Conservation (phyloP, 176 grass and related monocot genomes). For the Pharus latifolius region DNA sequence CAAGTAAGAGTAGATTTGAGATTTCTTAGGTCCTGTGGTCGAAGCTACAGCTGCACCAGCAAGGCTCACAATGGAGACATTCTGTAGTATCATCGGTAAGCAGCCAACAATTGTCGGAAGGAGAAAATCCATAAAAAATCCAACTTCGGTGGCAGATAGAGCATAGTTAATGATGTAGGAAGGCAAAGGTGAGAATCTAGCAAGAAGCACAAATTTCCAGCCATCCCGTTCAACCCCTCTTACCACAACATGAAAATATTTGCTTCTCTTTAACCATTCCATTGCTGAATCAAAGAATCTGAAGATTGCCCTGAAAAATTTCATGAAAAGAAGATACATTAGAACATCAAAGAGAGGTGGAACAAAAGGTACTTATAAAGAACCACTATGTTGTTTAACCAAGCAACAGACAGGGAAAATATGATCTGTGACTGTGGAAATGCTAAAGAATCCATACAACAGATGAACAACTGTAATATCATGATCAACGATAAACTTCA, state of each 20-base stretch:
- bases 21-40: slow-evolving; percentile 57
- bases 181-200: slow-evolving; percentile 85
- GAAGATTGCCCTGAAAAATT: slow-evolving; percentile 63
- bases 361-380: not conserved
- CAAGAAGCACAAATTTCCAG: slow-evolving; percentile 93
- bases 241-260: slow-evolving; percentile 75
- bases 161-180: slow-evolving; percentile 94
- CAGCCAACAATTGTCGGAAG: slow-evolving; percentile 84
- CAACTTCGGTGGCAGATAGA: slow-evolving; percentile 72
- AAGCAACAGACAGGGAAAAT: not conserved
- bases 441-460: too few relatives aligned
- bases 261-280: slow-evolving; percentile 67
- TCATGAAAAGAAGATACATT: not conserved
- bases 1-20: slow-evolving; percentile 53
- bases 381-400: not conserved
- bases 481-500: too few relatives aligned
- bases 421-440: not conserved
- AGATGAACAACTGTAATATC: too few relatives aligned
- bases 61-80: slow-evolving; percentile 85
- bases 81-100: slow-evolving; percentile 96
- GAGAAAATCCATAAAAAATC: slow-evolving; percentile 87
- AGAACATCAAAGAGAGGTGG: not conserved
- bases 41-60: slow-evolving; percentile 75
- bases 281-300: slow-evolving; percentile 76
- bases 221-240: slow-evolving; percentile 85